phyloP scores from a whole-genome alignment of 441 rosid species.

The Erysimum cheiri region DNA sequence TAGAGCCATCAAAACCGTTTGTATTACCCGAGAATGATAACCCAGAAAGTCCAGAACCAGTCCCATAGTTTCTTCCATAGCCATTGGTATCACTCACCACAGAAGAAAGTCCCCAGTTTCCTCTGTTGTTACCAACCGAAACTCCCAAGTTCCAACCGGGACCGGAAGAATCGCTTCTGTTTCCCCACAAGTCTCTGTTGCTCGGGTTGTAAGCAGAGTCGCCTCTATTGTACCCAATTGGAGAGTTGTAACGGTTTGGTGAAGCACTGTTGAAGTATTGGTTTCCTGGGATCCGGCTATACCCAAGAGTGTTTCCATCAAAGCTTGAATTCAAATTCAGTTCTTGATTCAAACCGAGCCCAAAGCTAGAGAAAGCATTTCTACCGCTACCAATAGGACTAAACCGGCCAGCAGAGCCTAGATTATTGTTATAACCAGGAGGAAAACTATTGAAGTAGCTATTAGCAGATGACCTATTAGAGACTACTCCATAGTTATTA shows the following conservation, averaged over 20 bases:
- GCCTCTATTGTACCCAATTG: slow-evolving; percentile 60
- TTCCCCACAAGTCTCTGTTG: slow-evolving; percentile 69
- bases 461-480: slow-evolving; percentile 49
- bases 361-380: slow-evolving; percentile 59
- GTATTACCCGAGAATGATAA: slow-evolving; percentile 55
- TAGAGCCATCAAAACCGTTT: slow-evolving; percentile 56
- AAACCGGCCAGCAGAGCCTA: slow-evolving; percentile 56
- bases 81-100: slow-evolving; percentile 50
- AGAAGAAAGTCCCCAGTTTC: slow-evolving; percentile 59
- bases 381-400: slow-evolving; percentile 63
- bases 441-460: slow-evolving; percentile 59
- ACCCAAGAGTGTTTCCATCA: slow-evolving; percentile 56
- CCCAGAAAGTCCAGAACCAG: slow-evolving; percentile 44
- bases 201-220: slow-evolving; percentile 56
- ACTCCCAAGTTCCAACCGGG: slow-evolving; percentile 49
- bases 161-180: slow-evolving; percentile 50
- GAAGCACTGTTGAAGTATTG: slow-evolving; percentile 53
- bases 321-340: slow-evolving; percentile 54
- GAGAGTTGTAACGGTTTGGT: slow-evolving; percentile 59
- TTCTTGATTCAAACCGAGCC: slow-evolving; percentile 61
- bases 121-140: slow-evolving; percentile 58
- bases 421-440: slow-evolving; percentile 56
- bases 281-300: slow-evolving; percentile 50
- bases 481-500: slow-evolving; percentile 51
- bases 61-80: slow-evolving; percentile 54